Conservation (phyloP, 2,329 filamentous ascomycete genomes). For the Blumeria graminis region DNA sequence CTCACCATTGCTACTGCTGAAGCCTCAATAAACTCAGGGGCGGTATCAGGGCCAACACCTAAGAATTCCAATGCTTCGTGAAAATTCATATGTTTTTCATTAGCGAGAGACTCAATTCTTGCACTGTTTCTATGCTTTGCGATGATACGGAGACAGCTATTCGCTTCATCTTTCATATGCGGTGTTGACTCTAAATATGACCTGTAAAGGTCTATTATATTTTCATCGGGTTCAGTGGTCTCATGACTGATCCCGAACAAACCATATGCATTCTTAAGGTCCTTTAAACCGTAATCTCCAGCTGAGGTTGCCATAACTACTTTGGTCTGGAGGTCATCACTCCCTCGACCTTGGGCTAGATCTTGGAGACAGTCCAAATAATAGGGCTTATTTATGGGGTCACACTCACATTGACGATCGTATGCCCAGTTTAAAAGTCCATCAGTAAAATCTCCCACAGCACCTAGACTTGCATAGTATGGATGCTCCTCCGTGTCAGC, state of each 20-base stretch:
- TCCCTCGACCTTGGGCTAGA: slow-evolving; percentile 25
- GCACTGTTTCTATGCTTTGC: slow-evolving; percentile 32
- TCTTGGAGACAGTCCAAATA: slow-evolving; percentile 42
- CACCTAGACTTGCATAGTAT: slow-evolving; percentile 37
- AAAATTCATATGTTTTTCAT: slow-evolving; percentile 30
- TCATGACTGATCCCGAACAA: slow-evolving; percentile 29
- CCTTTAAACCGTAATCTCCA: slow-evolving; percentile 30
- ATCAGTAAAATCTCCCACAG: slow-evolving; percentile 36
- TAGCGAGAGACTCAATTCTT: slow-evolving; percentile 30
- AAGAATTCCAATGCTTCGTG: slow-evolving; percentile 39
- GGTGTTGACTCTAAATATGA: slow-evolving; percentile 30
- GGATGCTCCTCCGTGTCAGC: slow-evolving; percentile 18
- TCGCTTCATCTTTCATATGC: slow-evolving; percentile 28
- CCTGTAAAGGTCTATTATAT: slow-evolving; percentile 36
- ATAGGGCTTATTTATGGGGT: slow-evolving; percentile 28
- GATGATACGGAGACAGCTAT: slow-evolving; percentile 32
- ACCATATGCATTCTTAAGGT: slow-evolving; percentile 31
- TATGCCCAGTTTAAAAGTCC: slow-evolving; percentile 36
- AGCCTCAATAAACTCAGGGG: slow-evolving; percentile 14
- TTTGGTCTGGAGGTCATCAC: slow-evolving; percentile 30
- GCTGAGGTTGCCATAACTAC: slow-evolving; percentile 31
- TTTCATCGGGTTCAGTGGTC: slow-evolving; percentile 26
- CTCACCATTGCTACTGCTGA: slow-evolving; percentile 13
- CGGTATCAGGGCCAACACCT: slow-evolving; percentile 17
- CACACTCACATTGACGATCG: slow-evolving; percentile 29